These are phyloP conservation scores for Amanita brunnescens DNA, from an alignment of 768 basidiomycete genomes.

Conservation along the genomic window DNA sequence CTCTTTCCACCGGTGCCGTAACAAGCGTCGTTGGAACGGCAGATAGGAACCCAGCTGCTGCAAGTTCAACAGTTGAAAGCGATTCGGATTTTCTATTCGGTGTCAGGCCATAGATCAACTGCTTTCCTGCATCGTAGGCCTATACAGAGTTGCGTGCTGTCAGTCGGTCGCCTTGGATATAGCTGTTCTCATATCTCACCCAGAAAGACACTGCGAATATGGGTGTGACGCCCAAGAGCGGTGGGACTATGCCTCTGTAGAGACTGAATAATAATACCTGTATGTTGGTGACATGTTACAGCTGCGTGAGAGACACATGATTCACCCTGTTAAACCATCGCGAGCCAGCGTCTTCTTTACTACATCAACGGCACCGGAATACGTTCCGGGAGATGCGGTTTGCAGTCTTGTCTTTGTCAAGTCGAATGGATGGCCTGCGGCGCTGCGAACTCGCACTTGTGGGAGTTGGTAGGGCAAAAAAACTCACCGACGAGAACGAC, in stretches of 20 bases:
- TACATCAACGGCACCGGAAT: conserved; percentile 89
- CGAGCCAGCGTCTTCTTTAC: conserved; percentile 85
- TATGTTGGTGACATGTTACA: neutral
- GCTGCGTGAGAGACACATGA: conserved; percentile 3
- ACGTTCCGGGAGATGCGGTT: conserved; percentile 81
- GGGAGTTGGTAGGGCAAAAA: neutral
- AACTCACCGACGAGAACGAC: conserved; percentile 85
- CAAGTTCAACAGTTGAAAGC: conserved; percentile 74
- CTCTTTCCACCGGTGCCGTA: conserved; percentile 94
- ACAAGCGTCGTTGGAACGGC: conserved; percentile 88
- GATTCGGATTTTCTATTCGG: conserved; percentile 60
- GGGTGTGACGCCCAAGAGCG: conserved; percentile 89
- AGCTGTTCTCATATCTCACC: conserved; percentile 38
- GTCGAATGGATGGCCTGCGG: conserved; percentile 91
- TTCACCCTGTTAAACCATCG: conserved; percentile 84
- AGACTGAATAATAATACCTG: conserved; percentile 44
- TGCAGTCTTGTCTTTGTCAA: conserved; percentile 94
- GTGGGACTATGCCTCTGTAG: conserved; percentile 91
- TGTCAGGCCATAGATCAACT: conserved; percentile 68
- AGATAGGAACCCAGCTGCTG: conserved; percentile 88
- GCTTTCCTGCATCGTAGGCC: conserved; percentile 93
- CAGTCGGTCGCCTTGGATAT: neutral
- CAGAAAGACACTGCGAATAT: conserved; percentile 98
- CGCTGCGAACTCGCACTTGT: neutral
- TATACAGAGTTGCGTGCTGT: conserved; percentile 20